Conservation (phyloP, 2,329 filamentous ascomycete genomes). For the Diplocarpon rosae region DNA sequence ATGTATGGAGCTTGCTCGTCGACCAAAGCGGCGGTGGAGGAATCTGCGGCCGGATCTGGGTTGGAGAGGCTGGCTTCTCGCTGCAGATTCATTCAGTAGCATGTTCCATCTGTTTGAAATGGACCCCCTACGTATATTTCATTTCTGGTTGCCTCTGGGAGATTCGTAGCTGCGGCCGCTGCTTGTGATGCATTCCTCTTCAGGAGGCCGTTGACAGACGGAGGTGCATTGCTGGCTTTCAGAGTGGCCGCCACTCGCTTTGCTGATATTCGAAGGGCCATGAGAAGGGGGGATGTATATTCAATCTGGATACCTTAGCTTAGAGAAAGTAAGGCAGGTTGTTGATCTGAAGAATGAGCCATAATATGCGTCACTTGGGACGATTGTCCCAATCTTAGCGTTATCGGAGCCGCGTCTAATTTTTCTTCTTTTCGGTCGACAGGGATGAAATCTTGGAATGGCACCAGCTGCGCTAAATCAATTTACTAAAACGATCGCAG, state of each 20-base stretch:
- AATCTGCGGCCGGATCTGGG: conserved; percentile 63
- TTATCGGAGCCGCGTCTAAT: conserved; percentile 17
- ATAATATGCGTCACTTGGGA: conserved; percentile 5
- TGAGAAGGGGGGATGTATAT: conserved; percentile 7
- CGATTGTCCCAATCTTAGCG: conserved; percentile 17
- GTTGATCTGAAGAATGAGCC: conserved; percentile 1
- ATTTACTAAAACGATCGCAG: too few relatives aligned
- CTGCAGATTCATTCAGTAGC: conserved; percentile 11
- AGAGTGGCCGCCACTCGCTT: conserved; percentile 22
- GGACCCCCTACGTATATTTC: conserved; percentile 27
- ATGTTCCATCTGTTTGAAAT: background rate
- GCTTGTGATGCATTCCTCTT: conserved; percentile 26
- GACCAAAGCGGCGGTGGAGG: conserved; percentile 63
- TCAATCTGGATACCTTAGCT: too few relatives aligned
- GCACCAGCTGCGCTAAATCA: too few relatives aligned
- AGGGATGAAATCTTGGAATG: too few relatives aligned
- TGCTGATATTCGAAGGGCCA: conserved; percentile 24
- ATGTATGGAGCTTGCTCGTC: conserved; percentile 73
- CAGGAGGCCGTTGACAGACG: conserved; percentile 15
- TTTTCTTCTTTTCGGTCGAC: conserved; percentile 1
- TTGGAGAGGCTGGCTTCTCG: conserved; percentile 41
- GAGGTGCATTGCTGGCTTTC: conserved; percentile 18
- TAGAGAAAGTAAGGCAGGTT: conserved; percentile 1
- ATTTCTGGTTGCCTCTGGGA: conserved; percentile 28
- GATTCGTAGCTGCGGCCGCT: conserved; percentile 29